Conservation (phyloP, 139 green algal genomes). For the Ettlia oleoabundans region DNA sequence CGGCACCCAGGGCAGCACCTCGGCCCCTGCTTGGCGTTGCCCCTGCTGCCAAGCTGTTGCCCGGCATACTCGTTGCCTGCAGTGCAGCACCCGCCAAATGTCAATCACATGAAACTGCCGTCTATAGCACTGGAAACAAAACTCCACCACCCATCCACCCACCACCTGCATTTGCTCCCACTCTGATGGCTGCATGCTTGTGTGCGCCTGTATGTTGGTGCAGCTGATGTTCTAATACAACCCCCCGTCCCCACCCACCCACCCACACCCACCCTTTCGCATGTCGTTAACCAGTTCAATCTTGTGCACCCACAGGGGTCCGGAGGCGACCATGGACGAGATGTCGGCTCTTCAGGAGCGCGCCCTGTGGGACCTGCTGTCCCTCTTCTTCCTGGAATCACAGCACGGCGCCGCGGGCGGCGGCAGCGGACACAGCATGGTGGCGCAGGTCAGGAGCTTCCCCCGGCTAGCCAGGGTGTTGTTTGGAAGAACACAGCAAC, state of each 20-base stretch:
- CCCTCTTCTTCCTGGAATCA: slow-evolving; percentile 52
- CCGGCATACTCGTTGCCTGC: neutral
- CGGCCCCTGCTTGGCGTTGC: neutral
- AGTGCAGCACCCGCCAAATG: no score
- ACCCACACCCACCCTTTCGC: neutral
- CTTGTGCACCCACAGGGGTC: neutral
- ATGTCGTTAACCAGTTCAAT: neutral
- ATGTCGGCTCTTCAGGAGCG: slow-evolving; percentile 38
- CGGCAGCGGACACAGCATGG: neutral
- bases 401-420: neutral
- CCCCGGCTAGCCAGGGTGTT: neutral
- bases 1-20: neutral
- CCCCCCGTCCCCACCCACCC: neutral
- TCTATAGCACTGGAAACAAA: no score
- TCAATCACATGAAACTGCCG: no score
- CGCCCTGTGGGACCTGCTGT: slow-evolving; percentile 47
- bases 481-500: neutral
- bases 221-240: no score
- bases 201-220: no score
- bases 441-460: slow-evolving; percentile 16
- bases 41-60: neutral
- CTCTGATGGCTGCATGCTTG: no score
- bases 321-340: slow-evolving; percentile 22
- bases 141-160: neutral
- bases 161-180: neutral